Evolutionary conservation across 495 filamentous ascomycete species (phyloP), one percentile per base, ranked within the genome.

Genomic region (Penicillium cataractarum): DNA sequence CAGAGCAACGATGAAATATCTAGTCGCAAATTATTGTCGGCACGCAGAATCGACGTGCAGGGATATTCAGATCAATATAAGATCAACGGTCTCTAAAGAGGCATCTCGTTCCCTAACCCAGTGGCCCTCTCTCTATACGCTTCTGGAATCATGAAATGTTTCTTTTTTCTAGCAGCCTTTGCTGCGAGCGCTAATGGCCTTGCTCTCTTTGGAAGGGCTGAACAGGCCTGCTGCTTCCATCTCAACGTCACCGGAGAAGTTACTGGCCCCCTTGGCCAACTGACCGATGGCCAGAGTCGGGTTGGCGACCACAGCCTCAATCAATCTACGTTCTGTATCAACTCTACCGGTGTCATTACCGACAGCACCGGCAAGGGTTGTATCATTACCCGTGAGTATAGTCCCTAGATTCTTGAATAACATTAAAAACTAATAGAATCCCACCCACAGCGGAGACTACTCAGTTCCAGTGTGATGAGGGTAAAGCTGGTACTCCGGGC

Each of bases 391-490:
- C 69, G 82, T 85, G 65, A 74, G 74, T 70, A 26, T 58, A 6
- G 19, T 27, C 21, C 19, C 1, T 5, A 7, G 8, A 39, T 4
- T 6, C 19, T 27, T 6, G 5, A 29, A 27, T 19, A 10, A 19
- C 7, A 21, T 19, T 7, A 60, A 44, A 62, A 69, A 35, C 63
- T 10, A 55, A 55, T 37, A 12, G 58, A 66, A 60, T 35, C 64
- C 66, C 49, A 56, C 19, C 65, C n/a, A 19, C 56, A 85, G 81
- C 81, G 10, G 78, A 81, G 3, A 86, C 83, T 6, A 82, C 82
- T 15, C 86, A 90, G 63, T 84, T 85, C 50, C 88, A 90, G 70
- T 92, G 89, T 70, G 87, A 90, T 60, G 60, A 72, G 24, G 85
- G 84, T 62, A 78, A 76, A 21, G 60, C 51, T 4, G 76, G 79